Base-by-base conservation (phyloP, 148 eudicot genomes). In the Silene conica region DNA sequence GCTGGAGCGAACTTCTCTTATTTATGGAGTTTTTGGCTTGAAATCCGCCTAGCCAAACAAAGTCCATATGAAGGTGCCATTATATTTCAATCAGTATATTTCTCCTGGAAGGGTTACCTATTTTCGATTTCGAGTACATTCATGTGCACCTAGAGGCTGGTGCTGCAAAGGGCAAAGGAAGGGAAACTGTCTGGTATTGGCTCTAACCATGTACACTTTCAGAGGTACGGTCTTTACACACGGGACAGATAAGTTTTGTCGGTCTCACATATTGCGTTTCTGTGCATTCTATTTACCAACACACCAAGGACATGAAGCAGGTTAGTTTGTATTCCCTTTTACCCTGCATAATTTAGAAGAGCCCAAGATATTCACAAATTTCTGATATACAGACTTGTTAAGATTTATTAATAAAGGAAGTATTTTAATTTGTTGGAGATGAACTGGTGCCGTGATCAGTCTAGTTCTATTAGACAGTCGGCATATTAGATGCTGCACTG, bases 61-160 rank as follows among this genome's bases (percentile, higher is more conserved):
- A 21, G 75, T 31, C 56, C 41, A 46, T 34, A 16, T 38, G 73
- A 73, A 67, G 69, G 26, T 26, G 18, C 16, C 50, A 41, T 41
- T 67, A 5, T 18, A 5, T 31, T 13, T 34, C 8, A 31, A 43
- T 3, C 23, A 26, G 3, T 19, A 41, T 19, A 19, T 67, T 48
- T 10, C 25, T 43, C 26, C 20, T 13, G 23, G 15, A 43, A 18
- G 54, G 10, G 13, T 43, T 67, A 23, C 70, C 15, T 41, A 7
- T 43, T 41, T 20, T 41, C 8, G 26, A 65, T 34, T 18, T 41
- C 18, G 3, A 7, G 70, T 67, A 43, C 54, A 67, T 15, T 67
- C 22, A 43, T 67, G 15, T 41, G 25, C 7, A 19, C 70, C 45
- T 23, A 9, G 21, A 15, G 46, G 9, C 68, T 64, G 68, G 68